Base-by-base conservation (phyloP, 208 protist genomes). In the Novymonas esmeraldas region DNA sequence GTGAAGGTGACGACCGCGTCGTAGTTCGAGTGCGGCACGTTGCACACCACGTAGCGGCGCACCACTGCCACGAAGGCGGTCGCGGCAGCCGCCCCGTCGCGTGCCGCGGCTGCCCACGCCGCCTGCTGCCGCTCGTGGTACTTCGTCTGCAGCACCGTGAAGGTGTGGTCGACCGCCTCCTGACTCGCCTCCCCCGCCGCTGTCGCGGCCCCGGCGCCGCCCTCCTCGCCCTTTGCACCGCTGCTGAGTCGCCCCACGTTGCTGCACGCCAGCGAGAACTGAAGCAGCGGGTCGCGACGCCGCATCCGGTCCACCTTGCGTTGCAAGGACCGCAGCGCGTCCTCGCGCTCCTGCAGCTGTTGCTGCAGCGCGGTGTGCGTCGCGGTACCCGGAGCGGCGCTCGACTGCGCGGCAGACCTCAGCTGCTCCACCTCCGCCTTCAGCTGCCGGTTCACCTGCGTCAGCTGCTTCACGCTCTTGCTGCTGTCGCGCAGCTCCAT, bases 211-310 rank as follows among this genome's bases (percentile, higher is more conserved):
- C 24, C 39, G 13, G 33, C 16, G 42, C 36, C 2, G 16, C 58
- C 33, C 14, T 36, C 41, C 2, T 64, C 38, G 4, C 52, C 34
- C 64, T 63, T 14, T 20, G 34, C n/a, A 39, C 62, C 2, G n/a
- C 20, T 20, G 54, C 55, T 14, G 4, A 87, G 64, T 10, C 88
- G 86, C 7, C 64, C 60, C 1, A 95, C 73, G 51, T 93, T 79
- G 56, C 76, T 96, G 72, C 89, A 96, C 9, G 82, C 73, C 10
- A 92, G 75, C 3, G 89, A 96, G 71, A 96, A 96, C 59, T 93
- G 73, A 50, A 92, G 61, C 18, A 94, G 63, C 9, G 92, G 89
- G 65, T 96, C 89, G 16, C 85, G 86, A 6, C 80, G 74, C 9
- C 89, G 84, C 66, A 89, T 73, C 24, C 92, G 87, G 24, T 94